phyloP scores from a whole-genome alignment of 148 eudicot genomes.

The Rheum nobile region DNA sequence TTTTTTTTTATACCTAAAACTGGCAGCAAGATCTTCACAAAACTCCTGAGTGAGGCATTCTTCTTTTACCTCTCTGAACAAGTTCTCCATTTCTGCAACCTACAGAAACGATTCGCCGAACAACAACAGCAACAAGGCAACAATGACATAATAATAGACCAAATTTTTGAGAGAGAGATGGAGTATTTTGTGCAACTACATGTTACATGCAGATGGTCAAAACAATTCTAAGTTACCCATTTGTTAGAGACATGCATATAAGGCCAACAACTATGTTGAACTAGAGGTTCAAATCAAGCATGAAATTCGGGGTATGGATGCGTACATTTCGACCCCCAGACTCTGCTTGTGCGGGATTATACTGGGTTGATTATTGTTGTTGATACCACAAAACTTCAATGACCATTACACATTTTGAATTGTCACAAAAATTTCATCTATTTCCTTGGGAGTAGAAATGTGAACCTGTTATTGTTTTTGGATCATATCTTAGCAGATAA shows the following conservation, averaged over 20 bases:
- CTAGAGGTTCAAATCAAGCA: neutral
- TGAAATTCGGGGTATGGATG: too few species aligned
- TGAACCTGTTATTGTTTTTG: too few species aligned
- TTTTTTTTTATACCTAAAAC: slow-evolving; percentile 42
- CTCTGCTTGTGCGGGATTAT: too few species aligned
- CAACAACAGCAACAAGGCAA: neutral
- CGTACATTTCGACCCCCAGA: too few species aligned
- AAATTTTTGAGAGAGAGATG: neutral
- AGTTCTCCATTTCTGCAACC: slow-evolving; percentile 57
- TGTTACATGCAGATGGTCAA: neutral
- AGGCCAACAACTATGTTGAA: neutral
- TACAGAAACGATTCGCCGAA: slow-evolving; percentile 9
- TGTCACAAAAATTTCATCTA: neutral
- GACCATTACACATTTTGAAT: neutral
- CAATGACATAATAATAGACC: neutral
- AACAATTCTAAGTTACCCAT: neutral
- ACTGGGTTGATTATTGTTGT: too few species aligned
- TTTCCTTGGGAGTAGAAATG: too few species aligned
- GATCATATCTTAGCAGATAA: neutral
- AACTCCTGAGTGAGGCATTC: slow-evolving; percentile 41
- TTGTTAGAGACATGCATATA: neutral
- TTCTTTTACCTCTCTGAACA: slow-evolving; percentile 46
- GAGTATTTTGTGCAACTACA: neutral
- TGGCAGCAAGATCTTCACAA: slow-evolving; percentile 62
- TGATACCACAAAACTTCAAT: neutral